A percentile compares a stretch with the other conserved stretches of the same genome.
These are phyloP conservation scores for Botrytis tulipae DNA, from an alignment of 2,329 filamentous ascomycete genomes.

Conservation along the genomic window DNA sequence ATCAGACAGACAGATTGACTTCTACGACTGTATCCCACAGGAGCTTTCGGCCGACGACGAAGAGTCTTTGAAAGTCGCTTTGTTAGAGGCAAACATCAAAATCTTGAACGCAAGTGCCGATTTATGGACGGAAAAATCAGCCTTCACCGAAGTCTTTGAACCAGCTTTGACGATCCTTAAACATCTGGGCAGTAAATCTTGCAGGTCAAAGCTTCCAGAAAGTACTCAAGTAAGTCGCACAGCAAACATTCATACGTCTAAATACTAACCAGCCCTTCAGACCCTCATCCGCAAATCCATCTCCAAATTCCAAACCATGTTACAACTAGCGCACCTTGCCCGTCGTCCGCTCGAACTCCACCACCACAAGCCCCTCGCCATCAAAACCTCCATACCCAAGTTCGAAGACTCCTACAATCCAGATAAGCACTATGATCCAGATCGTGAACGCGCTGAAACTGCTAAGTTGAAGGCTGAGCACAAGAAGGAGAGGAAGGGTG, in stretches of 20 bases:
- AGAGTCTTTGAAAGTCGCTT: slow-evolving; percentile 51
- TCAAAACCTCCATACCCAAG: slow-evolving; percentile 85
- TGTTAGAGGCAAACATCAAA: slow-evolving; percentile 61
- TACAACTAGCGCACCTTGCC: slow-evolving; percentile 59
- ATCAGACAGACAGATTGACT: slow-evolving; percentile 53
- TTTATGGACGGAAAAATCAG: slow-evolving; percentile 68
- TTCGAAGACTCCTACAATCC: slow-evolving; percentile 97
- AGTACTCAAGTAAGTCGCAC: slow-evolving; percentile 31
- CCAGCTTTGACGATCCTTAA: slow-evolving; percentile 59
- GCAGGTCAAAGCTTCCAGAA: slow-evolving; percentile 50
- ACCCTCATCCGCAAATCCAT: slow-evolving; percentile 29
- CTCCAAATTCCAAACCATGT: slow-evolving; percentile 50
- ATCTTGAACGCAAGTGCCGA: slow-evolving; percentile 68
- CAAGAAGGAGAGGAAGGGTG: slow-evolving; percentile 88
- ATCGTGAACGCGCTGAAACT: slow-evolving; percentile 82
- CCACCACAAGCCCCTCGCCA: slow-evolving; percentile 82
- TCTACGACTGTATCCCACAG: slow-evolving; percentile 53
- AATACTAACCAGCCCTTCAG: slow-evolving; percentile 23
- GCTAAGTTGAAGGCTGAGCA: slow-evolving; percentile 59
- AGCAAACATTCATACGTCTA: not conserved
- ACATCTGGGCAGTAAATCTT: slow-evolving; percentile 57
- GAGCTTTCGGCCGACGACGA: slow-evolving; percentile 32
- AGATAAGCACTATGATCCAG: slow-evolving; percentile 93
- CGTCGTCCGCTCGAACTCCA: slow-evolving; percentile 85
- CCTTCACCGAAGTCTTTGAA: slow-evolving; percentile 77